phyloP scores from a whole-genome alignment of 345 rosid species.

The Lenwebbia sp. region DNA sequence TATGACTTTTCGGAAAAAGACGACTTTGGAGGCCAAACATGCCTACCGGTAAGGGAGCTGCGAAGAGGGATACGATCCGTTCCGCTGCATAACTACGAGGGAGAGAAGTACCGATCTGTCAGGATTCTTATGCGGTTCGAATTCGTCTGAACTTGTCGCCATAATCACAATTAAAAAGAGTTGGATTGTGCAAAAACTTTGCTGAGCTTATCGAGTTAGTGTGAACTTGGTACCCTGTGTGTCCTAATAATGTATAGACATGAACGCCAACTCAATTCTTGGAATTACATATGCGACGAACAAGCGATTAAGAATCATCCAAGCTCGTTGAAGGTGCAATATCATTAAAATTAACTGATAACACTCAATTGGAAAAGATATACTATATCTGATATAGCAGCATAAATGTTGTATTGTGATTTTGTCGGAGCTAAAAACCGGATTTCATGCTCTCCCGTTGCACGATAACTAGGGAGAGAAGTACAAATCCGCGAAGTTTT shows the following conservation, averaged over 20 bases:
- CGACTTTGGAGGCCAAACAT: slow-evolving; percentile 86
- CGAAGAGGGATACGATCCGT: slow-evolving; percentile 63
- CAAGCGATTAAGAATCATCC: background rate
- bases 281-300: background rate
- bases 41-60: slow-evolving; percentile 63
- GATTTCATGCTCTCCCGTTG: slow-evolving; percentile 67
- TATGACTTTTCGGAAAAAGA: slow-evolving; percentile 57
- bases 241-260: background rate
- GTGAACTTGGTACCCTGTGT: background rate
- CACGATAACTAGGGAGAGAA: slow-evolving; percentile 31
- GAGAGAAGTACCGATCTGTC: slow-evolving; percentile 34
- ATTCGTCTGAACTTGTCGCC: background rate
- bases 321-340: background rate
- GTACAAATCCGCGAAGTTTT: slow-evolving; percentile 52
- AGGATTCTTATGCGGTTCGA: slow-evolving; percentile 1
- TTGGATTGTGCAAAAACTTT: background rate
- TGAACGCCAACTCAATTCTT: background rate
- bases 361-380: no score
- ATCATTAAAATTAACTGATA: no score
- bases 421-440: slow-evolving; percentile 36
- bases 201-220: background rate
- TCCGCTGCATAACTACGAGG: slow-evolving; percentile 36
- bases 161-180: background rate
- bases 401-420: no score
- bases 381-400: no score